Evolutionary conservation across 129 eudicot species (phyloP), one percentile per base, ranked within the genome.

Genomic region (Centaurea solstitialis): DNA sequence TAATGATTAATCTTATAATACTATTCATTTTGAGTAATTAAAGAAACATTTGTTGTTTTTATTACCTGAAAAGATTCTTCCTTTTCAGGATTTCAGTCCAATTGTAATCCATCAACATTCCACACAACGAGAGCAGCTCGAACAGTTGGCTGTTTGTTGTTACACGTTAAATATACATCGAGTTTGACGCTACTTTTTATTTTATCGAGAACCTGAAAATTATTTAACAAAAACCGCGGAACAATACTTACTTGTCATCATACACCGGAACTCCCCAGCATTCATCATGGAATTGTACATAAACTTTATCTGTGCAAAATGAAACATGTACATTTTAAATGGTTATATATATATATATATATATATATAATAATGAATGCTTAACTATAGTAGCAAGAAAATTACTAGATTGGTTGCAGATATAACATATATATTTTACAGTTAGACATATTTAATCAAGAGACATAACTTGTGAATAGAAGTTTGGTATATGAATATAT

Each of bases 191-290:
- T 26, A 26, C 30, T 50, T 35, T 20, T 43, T 66, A 21, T 20
- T 43, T 0, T 21, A 23, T 11, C 18, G 8, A 26, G 0, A 66
- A 40, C 24, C 8, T 23, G 64, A 77, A 43, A 37, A 9, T 3
- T 9, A 30, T 59, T 18, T 28, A 80, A 80, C 17, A 39, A 8
- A 77, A 50, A 65, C 5, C 40, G 50, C 15, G 66, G 26, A 24
- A n/a, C 71, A 81, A 4, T 33, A 33, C 94, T 87, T 89, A 96
- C 99, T 93, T 90, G 84, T 96, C 99, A 68, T 96, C 99, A 86
- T 93, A 96, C 50, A 91, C 96, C 5, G 98, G 99, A 87, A 93
- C 97, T 84, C 99, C 99, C 99, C 99, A 96, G 86, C 97, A 94
- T 70, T 96, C 99, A 70, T 96, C 99, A 61, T 96, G 99, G 74